Evolutionary conservation across 768 basidiomycete genomes (phyloP), one percentile per base, ranked within the genome.

Genomic region (Leccinum arenicola): DNA sequence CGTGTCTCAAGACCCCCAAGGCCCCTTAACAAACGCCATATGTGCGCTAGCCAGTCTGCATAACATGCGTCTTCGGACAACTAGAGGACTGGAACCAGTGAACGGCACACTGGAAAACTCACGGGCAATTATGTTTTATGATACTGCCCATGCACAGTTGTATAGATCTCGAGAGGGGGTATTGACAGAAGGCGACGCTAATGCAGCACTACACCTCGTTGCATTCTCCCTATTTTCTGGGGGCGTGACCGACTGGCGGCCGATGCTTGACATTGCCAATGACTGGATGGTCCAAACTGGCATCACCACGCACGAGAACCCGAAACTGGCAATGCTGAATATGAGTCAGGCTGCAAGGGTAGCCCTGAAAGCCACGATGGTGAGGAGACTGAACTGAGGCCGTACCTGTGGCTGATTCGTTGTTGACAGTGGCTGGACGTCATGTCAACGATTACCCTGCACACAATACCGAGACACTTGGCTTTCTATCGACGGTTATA

Each of bases 11-110:
- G 82, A 90, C 55, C 88, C 88, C 21, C 81, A 80, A 55, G 89
- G 91, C 48, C 82, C 88, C 2, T 82, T 91, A 47, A 83, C 88
- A 6, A 83, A 84, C 69, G 86, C 89, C 6, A 80, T 91, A 36
- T 89, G 86, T 71, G 89, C 91, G n/a, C 78, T 92, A 51, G 83
- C 88, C 47, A 83, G 83, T 66, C 78, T 91, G 43, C 89, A 92
- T 70, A 81, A 81, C 65, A 84, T 81, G 60, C 82, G 82, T 52
- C 78, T 81, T 72, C 84, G 84, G 36, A 78, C 85, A 29, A 79
- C 84, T 25, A 82, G 83, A 61, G 87, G 87, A n/a, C 71, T 84
- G 50, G 82, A 88, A 67, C 74, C 80, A 50, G 78, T 80, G 33
- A 78, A 81, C 61, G 71, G 77, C 55, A 80, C 79, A 52, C 76